Evolutionary conservation across 2,329 filamentous ascomycete genomes (phyloP).

Genomic region (Trichophaea hybrida): DNA sequence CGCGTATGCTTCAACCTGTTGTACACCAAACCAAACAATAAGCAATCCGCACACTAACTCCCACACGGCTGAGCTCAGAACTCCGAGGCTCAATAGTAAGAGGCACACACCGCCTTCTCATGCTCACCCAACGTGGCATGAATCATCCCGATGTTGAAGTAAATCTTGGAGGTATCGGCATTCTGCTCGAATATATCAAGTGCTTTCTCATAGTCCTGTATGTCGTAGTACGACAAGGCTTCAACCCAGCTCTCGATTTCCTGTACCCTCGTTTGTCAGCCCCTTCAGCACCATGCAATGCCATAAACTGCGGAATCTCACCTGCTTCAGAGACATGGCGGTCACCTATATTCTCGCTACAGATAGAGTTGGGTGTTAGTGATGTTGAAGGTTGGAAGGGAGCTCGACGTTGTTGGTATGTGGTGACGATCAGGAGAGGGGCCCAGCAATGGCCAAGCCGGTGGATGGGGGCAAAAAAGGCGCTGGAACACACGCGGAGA

Average conservation of each 20-base stretch:
- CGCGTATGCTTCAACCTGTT: slow-evolving; percentile 85
- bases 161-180: slow-evolving; percentile 89
- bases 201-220: slow-evolving; percentile 90
- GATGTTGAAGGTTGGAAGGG: background rate
- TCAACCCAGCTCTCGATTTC: slow-evolving; percentile 99
- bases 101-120: slow-evolving; percentile 66
- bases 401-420: background rate
- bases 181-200: slow-evolving; percentile 73
- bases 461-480: background rate
- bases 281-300: background rate
- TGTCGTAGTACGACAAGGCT: slow-evolving; percentile 83
- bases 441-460: background rate
- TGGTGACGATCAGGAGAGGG: no score
- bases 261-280: slow-evolving; percentile 36
- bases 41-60: background rate
- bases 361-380: background rate
- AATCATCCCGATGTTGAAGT: slow-evolving; percentile 97
- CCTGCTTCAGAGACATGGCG: slow-evolving; percentile 35
- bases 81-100: background rate
- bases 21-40: slow-evolving; percentile 4
- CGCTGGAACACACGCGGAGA: background rate
- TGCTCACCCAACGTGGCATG: slow-evolving; percentile 93
- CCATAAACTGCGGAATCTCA: slow-evolving; percentile 23
- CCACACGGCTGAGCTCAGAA: background rate
- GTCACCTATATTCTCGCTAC: background rate